Conservation (phyloP, 2,329 filamentous ascomycete species). For the Colletotrichum shisoi region DNA sequence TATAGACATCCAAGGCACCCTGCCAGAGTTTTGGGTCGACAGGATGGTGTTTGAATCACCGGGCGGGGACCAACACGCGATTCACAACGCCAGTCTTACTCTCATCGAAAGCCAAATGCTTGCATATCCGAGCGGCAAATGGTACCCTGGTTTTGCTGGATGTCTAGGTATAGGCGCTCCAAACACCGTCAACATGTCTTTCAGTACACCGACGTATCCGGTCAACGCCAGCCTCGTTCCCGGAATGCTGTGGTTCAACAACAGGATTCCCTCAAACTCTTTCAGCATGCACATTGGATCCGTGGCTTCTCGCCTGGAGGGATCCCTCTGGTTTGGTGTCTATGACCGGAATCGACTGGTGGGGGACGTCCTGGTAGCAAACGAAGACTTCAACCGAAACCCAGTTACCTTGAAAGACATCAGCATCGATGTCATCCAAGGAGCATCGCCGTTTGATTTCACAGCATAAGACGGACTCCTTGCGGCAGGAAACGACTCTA, state of each 20-base stretch:
- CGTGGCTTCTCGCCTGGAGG: constrained; percentile 44
- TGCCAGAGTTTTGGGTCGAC: too few species aligned
- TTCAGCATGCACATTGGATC: constrained; percentile 56
- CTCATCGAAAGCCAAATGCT: constrained; percentile 44
- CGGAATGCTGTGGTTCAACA: constrained; percentile 42
- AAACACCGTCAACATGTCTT: constrained; percentile 44
- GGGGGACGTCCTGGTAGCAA: constrained; percentile 45
- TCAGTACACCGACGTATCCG: constrained; percentile 37
- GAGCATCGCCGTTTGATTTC: constrained; percentile 52
- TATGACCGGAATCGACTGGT: constrained; percentile 53
- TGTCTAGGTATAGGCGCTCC: constrained; percentile 47
- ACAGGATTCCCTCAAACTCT: constrained; percentile 50
- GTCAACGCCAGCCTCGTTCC: constrained; percentile 48
- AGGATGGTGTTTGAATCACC: too few species aligned
- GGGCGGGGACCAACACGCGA: too few species aligned
- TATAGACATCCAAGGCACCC: too few species aligned
- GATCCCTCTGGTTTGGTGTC: constrained; percentile 52
- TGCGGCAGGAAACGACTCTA: constrained; percentile 43
- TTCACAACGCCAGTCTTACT: constrained; percentile 44
- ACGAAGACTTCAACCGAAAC: constrained; percentile 39
- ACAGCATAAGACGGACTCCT: constrained; percentile 45
- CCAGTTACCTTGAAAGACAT: constrained; percentile 51
- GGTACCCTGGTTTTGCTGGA: constrained; percentile 46
- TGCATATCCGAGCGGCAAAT: constrained; percentile 45
- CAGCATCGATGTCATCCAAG: constrained; percentile 51